Conservation (phyloP, 176 grass and related monocot species). For the Stipa capillata region DNA sequence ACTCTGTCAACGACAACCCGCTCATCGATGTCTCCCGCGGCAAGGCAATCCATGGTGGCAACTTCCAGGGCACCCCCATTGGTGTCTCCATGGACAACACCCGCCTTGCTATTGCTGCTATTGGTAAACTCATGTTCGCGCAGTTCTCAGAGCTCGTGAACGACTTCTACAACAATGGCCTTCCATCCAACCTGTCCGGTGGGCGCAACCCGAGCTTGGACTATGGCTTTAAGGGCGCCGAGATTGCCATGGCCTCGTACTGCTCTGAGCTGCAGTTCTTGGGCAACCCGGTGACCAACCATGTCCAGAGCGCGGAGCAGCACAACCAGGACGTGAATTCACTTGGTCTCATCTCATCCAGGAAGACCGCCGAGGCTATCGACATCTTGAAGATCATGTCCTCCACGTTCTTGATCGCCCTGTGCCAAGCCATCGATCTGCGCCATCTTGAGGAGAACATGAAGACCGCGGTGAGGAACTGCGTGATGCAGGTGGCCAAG, state of each 20-base stretch:
- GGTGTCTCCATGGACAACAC: constrained; percentile 94
- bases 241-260: constrained; percentile 83
- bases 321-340: constrained; percentile 90
- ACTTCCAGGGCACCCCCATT: constrained; percentile 82
- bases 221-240: constrained; percentile 79
- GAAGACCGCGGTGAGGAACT: constrained; percentile 62
- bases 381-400: constrained; percentile 79
- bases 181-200: constrained; percentile 70
- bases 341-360: constrained; percentile 50
- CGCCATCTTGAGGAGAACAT: constrained; percentile 72
- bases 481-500: constrained; percentile 64
- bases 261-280: constrained; percentile 84
- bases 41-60: constrained; percentile 73
- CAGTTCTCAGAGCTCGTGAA: constrained; percentile 85
- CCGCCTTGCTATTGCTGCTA: constrained; percentile 60
- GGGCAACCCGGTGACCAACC: constrained; percentile 78
- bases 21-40: constrained; percentile 64
- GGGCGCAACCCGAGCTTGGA: constrained; percentile 74
- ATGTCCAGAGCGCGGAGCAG: constrained; percentile 79
- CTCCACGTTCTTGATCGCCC: constrained; percentile 46
- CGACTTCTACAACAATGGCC: constrained; percentile 79
- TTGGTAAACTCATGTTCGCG: constrained; percentile 82
- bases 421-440: constrained; percentile 57
- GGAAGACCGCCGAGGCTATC: constrained; percentile 63
- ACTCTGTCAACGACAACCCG: constrained; percentile 86